Base-by-base conservation (phyloP, 805 yeast species). In the Kuraishia piskuri region DNA sequence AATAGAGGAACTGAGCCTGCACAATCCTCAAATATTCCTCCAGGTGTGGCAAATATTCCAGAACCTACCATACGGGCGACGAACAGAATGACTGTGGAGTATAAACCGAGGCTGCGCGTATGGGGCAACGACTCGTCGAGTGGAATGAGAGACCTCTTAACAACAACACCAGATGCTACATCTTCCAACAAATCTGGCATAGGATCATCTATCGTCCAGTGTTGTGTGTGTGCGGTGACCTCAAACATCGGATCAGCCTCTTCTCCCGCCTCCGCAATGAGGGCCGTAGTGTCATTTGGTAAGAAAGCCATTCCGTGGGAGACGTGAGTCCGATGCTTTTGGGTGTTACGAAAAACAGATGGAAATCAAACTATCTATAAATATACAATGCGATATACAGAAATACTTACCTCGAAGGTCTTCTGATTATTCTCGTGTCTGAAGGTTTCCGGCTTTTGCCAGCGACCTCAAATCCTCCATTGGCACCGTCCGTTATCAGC, bases 11-110 rank as follows among this genome's bases (percentile, higher is more conserved):
- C 76, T 12, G 85, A 82, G 25, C 86, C 80, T 49, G 87, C 88
- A 59, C 80, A 76, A 57, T 82, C 83, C 31, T 70, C 73, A 58
- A 77, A 78, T 46, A 84, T 77, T 6, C 82, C 78, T 25, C 86
- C 77, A 0, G 89, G 84, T 0, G 83, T 76, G 8, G 88, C 82
- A 69, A 85, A 82, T 8, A 85, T 83, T 0, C 90, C 90, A 1
- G 88, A 82, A 0, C 90, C 90, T 10, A 84, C 66, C 50, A 84
- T 84, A 52, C 88, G 68, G 1, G 87, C 79, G 5, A 84, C 75
- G 62, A 83, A 84, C 22, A 84, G 58, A 9, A 83, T 72, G 44
- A 80, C 70, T 0, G 87, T 82, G 10, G 88, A 81, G 58, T 77
- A 83, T 2, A 83, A 60, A 0, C 90, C 89, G 51, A 84, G 63